Evolutionary conservation across 2,329 filamentous ascomycete genomes (phyloP), one percentile per base, ranked within the genome.

Genomic region (Chaetomium strumarium): DNA sequence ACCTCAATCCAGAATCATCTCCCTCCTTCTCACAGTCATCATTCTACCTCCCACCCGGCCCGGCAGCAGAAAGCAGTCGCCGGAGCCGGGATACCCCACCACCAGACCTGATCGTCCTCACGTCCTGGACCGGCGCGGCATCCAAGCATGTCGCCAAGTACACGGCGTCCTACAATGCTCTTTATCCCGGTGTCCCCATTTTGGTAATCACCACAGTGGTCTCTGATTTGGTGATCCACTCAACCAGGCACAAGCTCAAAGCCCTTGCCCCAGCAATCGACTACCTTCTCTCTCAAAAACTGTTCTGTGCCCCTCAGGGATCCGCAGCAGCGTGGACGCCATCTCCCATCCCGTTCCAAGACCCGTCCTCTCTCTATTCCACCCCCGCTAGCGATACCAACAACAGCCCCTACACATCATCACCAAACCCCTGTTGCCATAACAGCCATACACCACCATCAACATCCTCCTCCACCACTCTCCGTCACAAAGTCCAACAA

Each of bases 71-170:
- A 17, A 16, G 12, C 54, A 45, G 38, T 37, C 36, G 11, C 40
- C 34, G 46, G 19, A 46, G 45, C 30, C 31, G 33, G 24, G 39
- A 53, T 40, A 14, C 38, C 34, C 10, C 55, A 5, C 52, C 58
- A 4, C 66, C 67, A 16, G 68, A 67, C 42, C 68, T 77, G 24
- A 65, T 78, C 48, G 61, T 78, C 49, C 64, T 74, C 46, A 68
- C 59, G 30, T 60, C 74, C 55, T 78, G 75, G 75, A 74, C 77
- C 65, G 71, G 72, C 46, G 75, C 75, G 2, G 60, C 63, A 8
- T 60, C 68, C 1, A 67, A 70, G 14, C 70, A 74, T 42, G 64
- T 76, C 29, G 60, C 67, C 46, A 78, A 78, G 64, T 79, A 77
- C 58, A 67, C 72, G n/a, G 51, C 63, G 1, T 65, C 68, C 48